Conservation (phyloP, 1,284 basidiomycete genomes). For the Erythrobasidium hasegawianum region DNA sequence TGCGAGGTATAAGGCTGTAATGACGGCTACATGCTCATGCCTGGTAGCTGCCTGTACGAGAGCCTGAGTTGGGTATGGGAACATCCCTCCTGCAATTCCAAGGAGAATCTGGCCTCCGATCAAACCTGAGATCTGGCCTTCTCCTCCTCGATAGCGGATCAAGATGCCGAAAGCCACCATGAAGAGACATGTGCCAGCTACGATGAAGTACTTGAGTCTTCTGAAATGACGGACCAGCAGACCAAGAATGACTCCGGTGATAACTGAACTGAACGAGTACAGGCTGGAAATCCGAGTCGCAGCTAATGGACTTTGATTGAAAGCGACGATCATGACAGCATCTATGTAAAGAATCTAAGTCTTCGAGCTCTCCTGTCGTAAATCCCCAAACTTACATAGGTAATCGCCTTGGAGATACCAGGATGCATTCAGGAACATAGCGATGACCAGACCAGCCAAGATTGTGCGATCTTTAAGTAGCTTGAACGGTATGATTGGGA, state of each 20-base stretch:
- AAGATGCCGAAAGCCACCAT: conserved; percentile 52
- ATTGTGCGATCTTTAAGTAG: conserved; percentile 50
- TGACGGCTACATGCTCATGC: conserved; percentile 51
- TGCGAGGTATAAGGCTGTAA: conserved; percentile 51
- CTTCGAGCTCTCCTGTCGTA: too few relatives aligned
- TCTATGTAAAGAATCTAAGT: conserved; percentile 49
- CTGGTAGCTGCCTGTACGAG: conserved; percentile 50
- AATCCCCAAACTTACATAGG: conserved; percentile 36
- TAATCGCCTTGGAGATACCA: conserved; percentile 51
- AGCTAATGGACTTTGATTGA: conserved; percentile 48
- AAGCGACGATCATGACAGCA: conserved; percentile 50
- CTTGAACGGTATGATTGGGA: conserved; percentile 50
- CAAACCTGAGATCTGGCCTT: conserved; percentile 45
- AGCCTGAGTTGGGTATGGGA: conserved; percentile 52
- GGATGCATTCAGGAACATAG: conserved; percentile 49
- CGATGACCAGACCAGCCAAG: conserved; percentile 49
- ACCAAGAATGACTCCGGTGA: conserved; percentile 48
- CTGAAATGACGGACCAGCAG: conserved; percentile 49
- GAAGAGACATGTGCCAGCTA: conserved; percentile 48
- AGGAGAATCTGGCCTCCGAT: conserved; percentile 52
- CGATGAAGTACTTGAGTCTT: conserved; percentile 51
- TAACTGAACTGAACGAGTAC: conserved; percentile 51
- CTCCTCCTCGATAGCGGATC: conserved; percentile 50
- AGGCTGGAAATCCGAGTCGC: conserved; percentile 50
- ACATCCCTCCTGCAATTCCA: conserved; percentile 51